These are phyloP conservation scores for Aspergillus caelatus DNA, from an alignment of 2,329 filamentous ascomycete species.

Conservation along the genomic window DNA sequence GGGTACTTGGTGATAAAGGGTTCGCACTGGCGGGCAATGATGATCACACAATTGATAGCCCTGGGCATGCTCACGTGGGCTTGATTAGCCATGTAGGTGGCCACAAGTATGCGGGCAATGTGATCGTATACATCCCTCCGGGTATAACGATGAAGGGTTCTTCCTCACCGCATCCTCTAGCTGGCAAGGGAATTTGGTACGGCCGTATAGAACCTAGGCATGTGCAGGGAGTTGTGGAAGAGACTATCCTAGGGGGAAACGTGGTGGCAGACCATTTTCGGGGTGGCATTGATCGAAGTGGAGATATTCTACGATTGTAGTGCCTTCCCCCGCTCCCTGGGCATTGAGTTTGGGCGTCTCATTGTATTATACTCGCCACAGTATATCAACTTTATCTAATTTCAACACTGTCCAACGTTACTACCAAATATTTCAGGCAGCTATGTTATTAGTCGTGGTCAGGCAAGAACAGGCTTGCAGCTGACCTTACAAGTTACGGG, in stretches of 20 bases:
- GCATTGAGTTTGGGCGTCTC: background rate
- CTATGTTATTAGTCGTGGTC: background rate
- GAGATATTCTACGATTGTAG: conserved; percentile 67
- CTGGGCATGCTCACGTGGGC: conserved; percentile 42
- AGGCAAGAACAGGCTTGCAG: background rate
- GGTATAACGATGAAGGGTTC: conserved; percentile 29
- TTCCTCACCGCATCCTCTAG: conserved; percentile 36
- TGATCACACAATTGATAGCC: conserved; percentile 29
- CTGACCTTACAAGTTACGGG: background rate
- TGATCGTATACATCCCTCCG: conserved; percentile 74
- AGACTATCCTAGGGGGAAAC: conserved; percentile 84
- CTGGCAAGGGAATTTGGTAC: conserved; percentile 71
- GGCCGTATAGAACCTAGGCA: conserved; percentile 81
- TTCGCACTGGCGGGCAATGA: conserved; percentile 28
- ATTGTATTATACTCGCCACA: background rate
- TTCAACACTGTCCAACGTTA: background rate
- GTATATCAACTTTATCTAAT: background rate
- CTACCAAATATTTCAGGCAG: background rate
- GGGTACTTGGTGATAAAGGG: conserved; percentile 33
- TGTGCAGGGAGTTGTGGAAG: conserved; percentile 84
- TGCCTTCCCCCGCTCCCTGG: background rate
- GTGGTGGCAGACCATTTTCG: conserved; percentile 80
- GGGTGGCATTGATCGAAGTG: conserved; percentile 79
- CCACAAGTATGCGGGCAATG: conserved; percentile 93
- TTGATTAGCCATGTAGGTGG: conserved; percentile 83